These are phyloP conservation scores for Candida anutae DNA, from an alignment of 1,139 yeast genomes.

Conservation along the genomic window DNA sequence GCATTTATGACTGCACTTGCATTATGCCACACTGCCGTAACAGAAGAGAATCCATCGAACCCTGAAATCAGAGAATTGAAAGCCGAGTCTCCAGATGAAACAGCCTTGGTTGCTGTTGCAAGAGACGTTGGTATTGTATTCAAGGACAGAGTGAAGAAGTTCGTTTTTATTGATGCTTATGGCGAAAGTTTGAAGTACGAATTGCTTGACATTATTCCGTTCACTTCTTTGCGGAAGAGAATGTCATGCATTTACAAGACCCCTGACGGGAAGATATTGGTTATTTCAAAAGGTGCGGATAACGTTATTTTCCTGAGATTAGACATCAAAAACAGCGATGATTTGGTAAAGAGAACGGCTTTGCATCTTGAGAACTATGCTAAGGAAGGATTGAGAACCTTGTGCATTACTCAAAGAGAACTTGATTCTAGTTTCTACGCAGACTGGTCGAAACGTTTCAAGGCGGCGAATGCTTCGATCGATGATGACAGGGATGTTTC, in stretches of 20 bases:
- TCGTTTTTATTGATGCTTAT: slow-evolving; percentile 62
- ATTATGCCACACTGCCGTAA: slow-evolving; percentile 85
- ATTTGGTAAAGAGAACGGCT: slow-evolving; percentile 52
- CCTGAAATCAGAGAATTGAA: slow-evolving; percentile 52
- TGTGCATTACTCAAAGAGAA: slow-evolving; percentile 84
- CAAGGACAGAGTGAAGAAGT: slow-evolving; percentile 64
- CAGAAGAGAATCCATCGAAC: slow-evolving; percentile 58
- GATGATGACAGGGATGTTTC: slow-evolving; percentile 69
- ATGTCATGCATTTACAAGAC: slow-evolving; percentile 47
- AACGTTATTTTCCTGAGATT: slow-evolving; percentile 78
- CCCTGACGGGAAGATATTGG: slow-evolving; percentile 44
- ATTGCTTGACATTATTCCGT: slow-evolving; percentile 70
- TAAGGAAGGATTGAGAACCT: slow-evolving; percentile 92
- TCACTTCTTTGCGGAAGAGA: slow-evolving; percentile 85
- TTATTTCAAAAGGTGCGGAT: slow-evolving; percentile 93
- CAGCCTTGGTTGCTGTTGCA: slow-evolving; percentile 90
- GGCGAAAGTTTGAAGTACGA: slow-evolving; percentile 69
- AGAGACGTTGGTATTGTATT: slow-evolving; percentile 87
- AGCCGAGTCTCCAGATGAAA: slow-evolving; percentile 98
- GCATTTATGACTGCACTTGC: slow-evolving; percentile 85
- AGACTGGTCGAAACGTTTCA: slow-evolving; percentile 64
- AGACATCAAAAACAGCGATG: slow-evolving; percentile 25
- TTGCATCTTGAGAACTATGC: slow-evolving; percentile 87
- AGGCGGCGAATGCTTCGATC: slow-evolving; percentile 65
- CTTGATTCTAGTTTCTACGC: slow-evolving; percentile 52